Conservation (phyloP, 805 yeast genomes). For the Scheffersomyces ergatensis region DNA sequence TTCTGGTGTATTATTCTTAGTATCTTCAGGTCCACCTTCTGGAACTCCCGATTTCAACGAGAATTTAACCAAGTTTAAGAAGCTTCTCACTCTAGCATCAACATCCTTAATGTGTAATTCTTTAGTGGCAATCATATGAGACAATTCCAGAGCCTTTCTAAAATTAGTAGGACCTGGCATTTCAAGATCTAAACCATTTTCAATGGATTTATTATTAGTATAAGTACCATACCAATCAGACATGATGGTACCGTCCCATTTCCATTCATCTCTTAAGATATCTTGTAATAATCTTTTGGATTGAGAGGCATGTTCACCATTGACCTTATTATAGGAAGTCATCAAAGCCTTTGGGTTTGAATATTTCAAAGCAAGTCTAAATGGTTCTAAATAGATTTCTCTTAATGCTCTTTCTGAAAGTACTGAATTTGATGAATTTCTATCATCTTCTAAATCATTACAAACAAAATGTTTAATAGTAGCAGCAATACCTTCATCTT, state of each 20-base stretch:
- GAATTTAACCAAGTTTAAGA: conserved; percentile 23
- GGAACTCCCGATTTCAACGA: conserved; percentile 16
- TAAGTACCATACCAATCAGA: conserved; percentile 33
- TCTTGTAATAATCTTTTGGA: conserved; percentile 18
- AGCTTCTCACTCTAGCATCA: conserved; percentile 25
- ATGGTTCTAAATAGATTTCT: conserved; percentile 33
- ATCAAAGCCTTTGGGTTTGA: conserved; percentile 27
- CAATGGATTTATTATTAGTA: conserved; percentile 23
- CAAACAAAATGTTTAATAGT: conserved; percentile 32
- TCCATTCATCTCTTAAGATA: conserved; percentile 27
- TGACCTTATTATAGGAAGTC: conserved; percentile 31
- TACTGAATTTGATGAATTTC: conserved; percentile 26
- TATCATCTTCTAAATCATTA: conserved; percentile 30
- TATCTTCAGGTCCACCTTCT: conserved; percentile 19
- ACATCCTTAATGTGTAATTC: conserved; percentile 23
- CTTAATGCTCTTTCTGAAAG: conserved; percentile 28
- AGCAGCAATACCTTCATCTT: conserved; percentile 25
- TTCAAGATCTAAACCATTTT: conserved; percentile 30
- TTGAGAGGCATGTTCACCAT: conserved; percentile 29
- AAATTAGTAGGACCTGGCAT: conserved; percentile 33
- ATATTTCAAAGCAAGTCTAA: conserved; percentile 28
- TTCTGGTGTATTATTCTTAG: conserved; percentile 20
- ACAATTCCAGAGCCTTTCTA: conserved; percentile 13
- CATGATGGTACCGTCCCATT: conserved; percentile 31
- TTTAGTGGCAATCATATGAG: conserved; percentile 21